Base-by-base conservation (phyloP, 441 rosid species). In the Euphorbia schlechtendalii region DNA sequence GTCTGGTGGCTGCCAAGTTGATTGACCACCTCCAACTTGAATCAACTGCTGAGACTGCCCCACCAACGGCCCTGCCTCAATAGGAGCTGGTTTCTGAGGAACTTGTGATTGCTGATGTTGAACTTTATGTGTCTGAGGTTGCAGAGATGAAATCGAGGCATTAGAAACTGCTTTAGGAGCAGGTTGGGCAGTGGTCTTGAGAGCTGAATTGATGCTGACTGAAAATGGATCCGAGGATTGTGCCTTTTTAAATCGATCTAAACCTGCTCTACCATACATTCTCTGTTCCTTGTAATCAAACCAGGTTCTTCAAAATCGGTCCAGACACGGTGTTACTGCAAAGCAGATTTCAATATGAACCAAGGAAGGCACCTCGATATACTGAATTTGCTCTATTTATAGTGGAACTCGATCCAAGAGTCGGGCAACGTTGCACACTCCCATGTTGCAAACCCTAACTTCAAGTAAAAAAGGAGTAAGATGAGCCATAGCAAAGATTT, bases 1-100 rank as follows among this genome's bases (percentile, higher is more conserved):
- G 71, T 93, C 96, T 45, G 98, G 98, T 4, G 96, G 98, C 77
- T 81, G 88, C 98, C 98, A 93, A 52, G 74, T 77, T n/a, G 98
- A 93, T 61, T 90, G 97, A 34, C 98, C 87, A 0, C 84, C 95
- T 64, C 98, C 97, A 61, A 85, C 68, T 71, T 86, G 92, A 17
- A 89, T 89, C 68, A 73, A 67, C 59, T 69, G 82, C 77, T 77
- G 83, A 53, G 84, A 13, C 65, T 77, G 84, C 41, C 81, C 81
- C 69, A 78, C 59, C 61, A 74, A 41, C 7, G 80, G 83, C 7
- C 66, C 76, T 7, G 82, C 83, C 78, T 81, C 90, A 20, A 65
- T 69, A 17, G 18, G 68, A 12, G 20, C 73, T 27, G 82, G 73
- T 14, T 69, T 74, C 56, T 67, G 76, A 56, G 76, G 51, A 62